phyloP scores from a whole-genome alignment of 352 stramenopile species.

The Phytophthora sp. region DNA sequence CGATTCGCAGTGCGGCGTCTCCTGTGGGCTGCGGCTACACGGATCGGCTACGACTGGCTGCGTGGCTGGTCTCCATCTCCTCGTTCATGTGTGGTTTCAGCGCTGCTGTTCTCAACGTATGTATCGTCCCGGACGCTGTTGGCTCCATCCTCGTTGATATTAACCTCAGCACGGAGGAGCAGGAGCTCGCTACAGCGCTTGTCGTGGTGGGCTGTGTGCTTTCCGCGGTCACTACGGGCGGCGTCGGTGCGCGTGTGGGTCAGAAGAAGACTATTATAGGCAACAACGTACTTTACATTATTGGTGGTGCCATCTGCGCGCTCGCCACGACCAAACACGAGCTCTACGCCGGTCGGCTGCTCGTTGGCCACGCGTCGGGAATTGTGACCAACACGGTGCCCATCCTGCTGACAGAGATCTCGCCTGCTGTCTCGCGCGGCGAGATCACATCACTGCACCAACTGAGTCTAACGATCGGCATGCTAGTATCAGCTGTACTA shows the following conservation, averaged over 20 bases:
- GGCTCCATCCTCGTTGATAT: constrained; percentile 79
- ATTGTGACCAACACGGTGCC: constrained; percentile 86
- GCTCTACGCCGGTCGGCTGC: constrained; percentile 68
- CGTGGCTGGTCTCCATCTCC: constrained; percentile 70
- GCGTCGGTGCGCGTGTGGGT: constrained; percentile 58
- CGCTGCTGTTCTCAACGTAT: constrained; percentile 77
- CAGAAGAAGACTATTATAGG: constrained; percentile 71
- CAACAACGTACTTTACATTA: constrained; percentile 81
- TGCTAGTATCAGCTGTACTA: constrained; percentile 76
- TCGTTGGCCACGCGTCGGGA: constrained; percentile 71
- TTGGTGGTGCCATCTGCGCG: constrained; percentile 58
- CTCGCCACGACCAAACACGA: constrained; percentile 60
- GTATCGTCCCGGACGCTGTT: constrained; percentile 72
- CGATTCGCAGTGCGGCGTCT: background rate
- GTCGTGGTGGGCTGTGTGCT: constrained; percentile 75
- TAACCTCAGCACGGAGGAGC: constrained; percentile 71
- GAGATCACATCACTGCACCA: constrained; percentile 90
- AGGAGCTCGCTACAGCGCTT: constrained; percentile 77
- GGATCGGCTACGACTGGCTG: constrained; percentile 54
- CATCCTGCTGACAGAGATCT: constrained; percentile 87
- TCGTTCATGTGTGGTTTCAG: constrained; percentile 86
- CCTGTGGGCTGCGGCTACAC: constrained; percentile 23
- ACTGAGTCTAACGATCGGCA: constrained; percentile 88
- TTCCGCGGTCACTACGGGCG: constrained; percentile 62
- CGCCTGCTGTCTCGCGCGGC: constrained; percentile 58